Base-by-base conservation (phyloP, 345 rosid species). In the Eucalyptus polybractea region DNA sequence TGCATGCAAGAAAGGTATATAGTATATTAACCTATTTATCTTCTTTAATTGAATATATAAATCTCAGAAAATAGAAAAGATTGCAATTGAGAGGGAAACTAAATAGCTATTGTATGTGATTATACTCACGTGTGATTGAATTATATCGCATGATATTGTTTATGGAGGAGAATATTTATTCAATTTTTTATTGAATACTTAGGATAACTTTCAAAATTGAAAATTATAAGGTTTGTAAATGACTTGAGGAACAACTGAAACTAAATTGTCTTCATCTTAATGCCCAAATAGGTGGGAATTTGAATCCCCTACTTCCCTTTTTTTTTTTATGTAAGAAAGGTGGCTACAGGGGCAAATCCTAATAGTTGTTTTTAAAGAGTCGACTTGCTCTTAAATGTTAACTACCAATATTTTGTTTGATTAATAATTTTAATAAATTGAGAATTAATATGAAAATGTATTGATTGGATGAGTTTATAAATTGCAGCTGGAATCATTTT, bases 301-400 rank as follows among this genome's bases (percentile, higher is more conserved):
- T 1, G 5, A 53, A 53, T 2, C 5, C 25, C 10, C 10, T 5
- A 53, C 58, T 1, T 6, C 4, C 0, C 2, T 1, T 53, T 0
- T 53, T 19, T 19, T 53, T 2, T 44, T 44, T 8, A 8, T 21
- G 2, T 53, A 53, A 0, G 0, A 53, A 53, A 53, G 0, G 9
- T 53, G 58, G 10, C 0, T 1, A 53, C 0, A 0, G 1, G 2
- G 2, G 58, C 1, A 53, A 53, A 53, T 53, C 58, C 5, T 21
- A 8, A 7, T 53, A 2, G 1, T 2, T 53, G 0, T 53, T 53
- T 53, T 53, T 24, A 56, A 10, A 56, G 1, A 56, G 29, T 56
- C 2, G 3, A 56, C 10, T 1, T 1, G 13, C 27, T 56, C 13
- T 56, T 56, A 9, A 1, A 56, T 56, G 27, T 56, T 56, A 56